Base-by-base conservation (phyloP, 345 rosid genomes). In the Bruguiera parviflora region DNA sequence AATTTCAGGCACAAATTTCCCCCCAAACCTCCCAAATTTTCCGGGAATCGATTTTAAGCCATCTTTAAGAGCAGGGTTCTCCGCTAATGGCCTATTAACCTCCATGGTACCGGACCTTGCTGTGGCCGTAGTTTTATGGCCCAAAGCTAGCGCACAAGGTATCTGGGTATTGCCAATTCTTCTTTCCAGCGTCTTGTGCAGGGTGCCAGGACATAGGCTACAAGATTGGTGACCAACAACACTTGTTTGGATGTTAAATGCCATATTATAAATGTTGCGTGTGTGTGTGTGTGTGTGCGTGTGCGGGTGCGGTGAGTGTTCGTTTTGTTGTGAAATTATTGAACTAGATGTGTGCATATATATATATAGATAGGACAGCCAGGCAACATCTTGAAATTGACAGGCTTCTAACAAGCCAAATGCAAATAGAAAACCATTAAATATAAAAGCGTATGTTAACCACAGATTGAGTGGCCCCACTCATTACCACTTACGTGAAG, bases 1-100 rank as follows among this genome's bases (percentile, higher is more conserved):
- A 18, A 84, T 82, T 72, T 92, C 98, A 5, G 96, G 91, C 65
- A 89, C 98, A 72, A 59, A 92, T 74, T 82, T 89, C 53, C 98
- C 96, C 47, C 98, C 96, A 71, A 85, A 89, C 71, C 69, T 83
- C 28, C 96, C 98, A 51, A 84, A 92, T 72, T 75, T 85, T 64
- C 84, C 92, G 0, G 63, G 22, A 25, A 0, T 57, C 37, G 64
- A 8, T 9, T 47, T 58, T 21, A 60, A 15, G 11, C 47, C 47
- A 9, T 71, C 39, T 16, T 7, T 11, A 32, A 64, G 66, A n/a
- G 28, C 49, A 13, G 8, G 9, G 11, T 8, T 53, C 25, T 55
- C 43, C 28, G 0, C 22, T 60, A 33, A 6, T 3, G 47, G 63
- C 52, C 28, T 52, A 21, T 58, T 39, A 39, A 55, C 11, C 24